phyloP scores from a whole-genome alignment of 225 moss, liverwort and hornwort species.

The Takakia lepidozioides region DNA sequence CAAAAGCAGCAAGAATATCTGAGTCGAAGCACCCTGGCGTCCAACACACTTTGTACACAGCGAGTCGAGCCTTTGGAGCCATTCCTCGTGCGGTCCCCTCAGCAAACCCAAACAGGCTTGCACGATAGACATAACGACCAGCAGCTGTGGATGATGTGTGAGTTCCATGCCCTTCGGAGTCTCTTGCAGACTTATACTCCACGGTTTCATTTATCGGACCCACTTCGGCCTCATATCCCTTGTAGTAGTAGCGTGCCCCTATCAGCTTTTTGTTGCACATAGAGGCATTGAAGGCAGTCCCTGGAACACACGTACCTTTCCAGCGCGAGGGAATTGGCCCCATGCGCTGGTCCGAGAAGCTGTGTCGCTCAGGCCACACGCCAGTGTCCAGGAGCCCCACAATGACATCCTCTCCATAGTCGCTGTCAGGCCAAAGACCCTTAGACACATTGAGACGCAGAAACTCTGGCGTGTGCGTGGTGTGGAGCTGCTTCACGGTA shows the following conservation, averaged over 20 bases:
- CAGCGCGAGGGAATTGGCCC: slow-evolving; percentile 55
- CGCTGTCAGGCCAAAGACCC: slow-evolving; percentile 32
- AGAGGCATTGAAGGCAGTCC: slow-evolving; percentile 19
- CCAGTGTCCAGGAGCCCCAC: slow-evolving; percentile 82
- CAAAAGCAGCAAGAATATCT: slow-evolving; percentile 54
- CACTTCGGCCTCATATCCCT: slow-evolving; percentile 54
- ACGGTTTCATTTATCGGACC: slow-evolving; percentile 51
- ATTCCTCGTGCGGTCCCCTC: slow-evolving; percentile 31
- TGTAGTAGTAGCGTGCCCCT: slow-evolving; percentile 41
- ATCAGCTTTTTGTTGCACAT: slow-evolving; percentile 76
- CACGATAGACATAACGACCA: slow-evolving; percentile 21
- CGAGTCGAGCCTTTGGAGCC: slow-evolving; percentile 40
- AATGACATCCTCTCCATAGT: slow-evolving; percentile 70
- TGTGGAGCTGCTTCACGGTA: slow-evolving; percentile 47
- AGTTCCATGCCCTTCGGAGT: slow-evolving; percentile 56
- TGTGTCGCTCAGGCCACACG: slow-evolving; percentile 71
- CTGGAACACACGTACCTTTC: slow-evolving; percentile 42
- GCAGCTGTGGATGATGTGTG: slow-evolving; percentile 56
- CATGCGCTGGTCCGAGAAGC: slow-evolving; percentile 46
- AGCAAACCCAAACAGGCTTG: slow-evolving; percentile 32
- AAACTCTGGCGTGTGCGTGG: slow-evolving; percentile 76
- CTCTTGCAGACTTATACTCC: slow-evolving; percentile 55
- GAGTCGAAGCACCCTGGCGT: slow-evolving; percentile 41
- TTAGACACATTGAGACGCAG: slow-evolving; percentile 29
- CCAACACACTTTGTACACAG: slow-evolving; percentile 58